A percentile compares a stretch with the other conserved stretches of the same genome.
phyloP scores from a whole-genome alignment of 192 early-diverging fungal genomes.

The Coemansia sp. region DNA sequence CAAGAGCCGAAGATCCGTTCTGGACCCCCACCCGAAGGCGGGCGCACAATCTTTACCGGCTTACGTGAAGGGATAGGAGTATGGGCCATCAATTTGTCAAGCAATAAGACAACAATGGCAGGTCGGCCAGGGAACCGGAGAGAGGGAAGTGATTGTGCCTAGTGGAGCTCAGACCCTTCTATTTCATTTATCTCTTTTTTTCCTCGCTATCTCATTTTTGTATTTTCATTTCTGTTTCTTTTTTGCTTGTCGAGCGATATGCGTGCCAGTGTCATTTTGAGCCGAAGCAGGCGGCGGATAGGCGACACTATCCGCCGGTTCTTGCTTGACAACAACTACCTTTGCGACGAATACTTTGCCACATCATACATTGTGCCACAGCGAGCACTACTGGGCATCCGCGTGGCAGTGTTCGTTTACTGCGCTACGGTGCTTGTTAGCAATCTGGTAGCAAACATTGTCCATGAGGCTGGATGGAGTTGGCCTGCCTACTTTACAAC shows the following conservation, averaged over 20 bases:
- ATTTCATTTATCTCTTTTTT: neutral
- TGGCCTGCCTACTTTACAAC: slow-evolving; percentile 52
- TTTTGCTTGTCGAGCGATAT: neutral
- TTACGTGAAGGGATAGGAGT: too few relatives aligned
- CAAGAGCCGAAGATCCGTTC: neutral
- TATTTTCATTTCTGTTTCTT: neutral
- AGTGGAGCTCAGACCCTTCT: neutral
- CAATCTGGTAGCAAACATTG: slow-evolving; percentile 34
- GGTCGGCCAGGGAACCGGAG: too few relatives aligned
- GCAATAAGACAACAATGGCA: too few relatives aligned
- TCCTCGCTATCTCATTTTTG: neutral
- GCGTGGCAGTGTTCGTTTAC: slow-evolving; percentile 24
- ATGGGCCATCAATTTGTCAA: too few relatives aligned
- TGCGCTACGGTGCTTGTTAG: slow-evolving; percentile 28
- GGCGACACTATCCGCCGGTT: slow-evolving; percentile 7
- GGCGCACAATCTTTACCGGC: too few relatives aligned
- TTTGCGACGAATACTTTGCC: slow-evolving; percentile 27
- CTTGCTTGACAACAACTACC: slow-evolving; percentile 27
- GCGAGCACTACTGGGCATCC: neutral
- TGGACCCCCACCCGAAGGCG: neutral
- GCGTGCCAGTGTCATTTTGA: neutral
- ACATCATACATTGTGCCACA: slow-evolving; percentile 43
- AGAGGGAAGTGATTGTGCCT: too few relatives aligned
- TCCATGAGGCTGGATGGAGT: slow-evolving; percentile 41
- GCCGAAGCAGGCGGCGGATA: neutral